A percentile compares a stretch with the other conserved stretches of the same genome.
Evolutionary conservation across 495 filamentous ascomycete genomes (phyloP).

Genomic region (Copromyces sp.): DNA sequence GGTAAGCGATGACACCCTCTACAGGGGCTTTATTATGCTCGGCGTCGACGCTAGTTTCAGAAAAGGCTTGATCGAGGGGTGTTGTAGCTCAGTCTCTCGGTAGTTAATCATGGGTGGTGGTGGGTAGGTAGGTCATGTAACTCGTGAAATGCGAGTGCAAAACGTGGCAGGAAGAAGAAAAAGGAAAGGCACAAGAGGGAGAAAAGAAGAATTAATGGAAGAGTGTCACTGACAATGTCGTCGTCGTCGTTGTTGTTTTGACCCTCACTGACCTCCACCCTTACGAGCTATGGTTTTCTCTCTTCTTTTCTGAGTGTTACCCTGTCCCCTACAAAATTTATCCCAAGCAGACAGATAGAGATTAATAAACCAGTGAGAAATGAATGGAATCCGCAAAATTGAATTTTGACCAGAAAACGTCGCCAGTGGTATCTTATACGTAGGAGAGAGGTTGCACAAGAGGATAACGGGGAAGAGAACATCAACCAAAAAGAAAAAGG

Average conservation of each 20-base stretch:
- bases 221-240: not conserved
- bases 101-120: not conserved
- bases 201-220: not conserved
- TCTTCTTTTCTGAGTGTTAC: not conserved
- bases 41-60: not conserved
- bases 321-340: too few species aligned
- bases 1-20: not conserved
- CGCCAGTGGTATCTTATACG: not conserved
- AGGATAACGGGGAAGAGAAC: not conserved
- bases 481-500: not conserved
- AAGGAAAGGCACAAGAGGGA: not conserved
- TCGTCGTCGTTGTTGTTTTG: not conserved
- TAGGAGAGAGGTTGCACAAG: not conserved
- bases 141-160: not conserved
- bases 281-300: not conserved
- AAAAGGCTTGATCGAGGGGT: not conserved
- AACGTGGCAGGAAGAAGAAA: not conserved
- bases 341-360: too few species aligned
- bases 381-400: not conserved
- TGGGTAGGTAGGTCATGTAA: not conserved
- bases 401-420: not conserved
- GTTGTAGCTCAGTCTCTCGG: not conserved
- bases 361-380: too few species aligned
- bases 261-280: not conserved
- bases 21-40: not conserved